phyloP scores from a whole-genome alignment of 2,329 filamentous ascomycete species.

The Aspergillus carbonarius region DNA sequence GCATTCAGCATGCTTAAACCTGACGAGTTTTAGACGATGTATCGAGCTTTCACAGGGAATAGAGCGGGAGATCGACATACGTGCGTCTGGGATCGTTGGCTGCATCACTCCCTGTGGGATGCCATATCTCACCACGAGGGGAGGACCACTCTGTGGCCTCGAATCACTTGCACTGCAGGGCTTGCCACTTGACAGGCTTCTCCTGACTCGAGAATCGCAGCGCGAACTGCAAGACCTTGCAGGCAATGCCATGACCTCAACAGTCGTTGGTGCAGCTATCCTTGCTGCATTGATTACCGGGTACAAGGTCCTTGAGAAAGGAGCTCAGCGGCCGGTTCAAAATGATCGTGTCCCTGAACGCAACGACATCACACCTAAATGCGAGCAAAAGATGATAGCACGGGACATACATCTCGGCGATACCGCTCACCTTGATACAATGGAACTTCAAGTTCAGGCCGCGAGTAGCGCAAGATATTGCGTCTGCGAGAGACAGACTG shows the following conservation, averaged over 20 bases:
- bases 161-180: constrained; percentile 68
- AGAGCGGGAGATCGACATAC: constrained; percentile 55
- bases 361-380: constrained; percentile 9
- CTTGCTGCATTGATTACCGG: constrained; percentile 56
- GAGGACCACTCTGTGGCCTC: constrained; percentile 60
- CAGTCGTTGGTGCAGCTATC: constrained; percentile 66
- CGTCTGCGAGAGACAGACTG: constrained; percentile 54
- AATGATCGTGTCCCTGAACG: not conserved
- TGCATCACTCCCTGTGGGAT: constrained; percentile 69
- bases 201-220: constrained; percentile 63
- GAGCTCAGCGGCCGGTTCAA: not conserved
- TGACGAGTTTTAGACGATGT: constrained; percentile 30
- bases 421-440: constrained; percentile 7
- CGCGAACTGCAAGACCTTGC: constrained; percentile 66
- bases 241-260: constrained; percentile 77
- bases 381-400: constrained; percentile 15
- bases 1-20: not conserved
- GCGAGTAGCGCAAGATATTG: constrained; percentile 51
- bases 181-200: constrained; percentile 61
- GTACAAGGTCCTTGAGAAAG: constrained; percentile 30
- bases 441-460: constrained; percentile 23
- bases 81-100: constrained; percentile 57
- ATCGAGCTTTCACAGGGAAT: constrained; percentile 73
- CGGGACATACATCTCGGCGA: constrained; percentile 14
- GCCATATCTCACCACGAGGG: constrained; percentile 60